These are phyloP conservation scores for Wallacemonas sp. DNA, from an alignment of 208 protist species.

Conservation along the genomic window DNA sequence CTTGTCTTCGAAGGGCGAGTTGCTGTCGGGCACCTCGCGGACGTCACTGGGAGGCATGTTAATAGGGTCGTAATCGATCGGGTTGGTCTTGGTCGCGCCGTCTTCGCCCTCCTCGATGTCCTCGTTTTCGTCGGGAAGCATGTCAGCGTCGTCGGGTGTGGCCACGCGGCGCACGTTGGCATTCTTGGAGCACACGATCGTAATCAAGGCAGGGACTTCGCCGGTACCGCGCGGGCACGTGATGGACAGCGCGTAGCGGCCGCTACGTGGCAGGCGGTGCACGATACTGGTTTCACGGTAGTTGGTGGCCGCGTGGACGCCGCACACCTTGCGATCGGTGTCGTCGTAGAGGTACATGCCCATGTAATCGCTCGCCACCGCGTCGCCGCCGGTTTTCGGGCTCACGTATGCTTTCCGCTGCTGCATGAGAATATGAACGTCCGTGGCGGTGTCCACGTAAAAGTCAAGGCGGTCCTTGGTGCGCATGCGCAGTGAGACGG, in stretches of 20 bases:
- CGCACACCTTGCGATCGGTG: constrained; percentile 35
- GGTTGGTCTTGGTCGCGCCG: constrained; percentile 11
- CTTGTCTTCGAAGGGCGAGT: constrained; percentile 32
- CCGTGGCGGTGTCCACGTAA: constrained; percentile 40
- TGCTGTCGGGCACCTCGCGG: constrained; percentile 22
- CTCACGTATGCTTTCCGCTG: constrained; percentile 43
- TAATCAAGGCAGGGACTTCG: constrained; percentile 26
- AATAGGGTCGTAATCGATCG: constrained; percentile 53
- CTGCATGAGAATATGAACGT: constrained; percentile 48
- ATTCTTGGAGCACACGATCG: constrained; percentile 27
- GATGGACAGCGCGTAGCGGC: constrained; percentile 48
- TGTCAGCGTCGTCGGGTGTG: constrained; percentile 30
- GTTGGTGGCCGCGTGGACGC: constrained; percentile 49
- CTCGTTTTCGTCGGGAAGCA: constrained; percentile 41
- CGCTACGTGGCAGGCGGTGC: constrained; percentile 31
- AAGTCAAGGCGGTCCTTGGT: constrained; percentile 60
- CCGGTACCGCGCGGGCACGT: constrained; percentile 44
- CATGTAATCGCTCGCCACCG: constrained; percentile 53
- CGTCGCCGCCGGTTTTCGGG: constrained; percentile 35
- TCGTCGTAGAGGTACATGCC: constrained; percentile 58
- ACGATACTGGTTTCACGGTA: constrained; percentile 58
- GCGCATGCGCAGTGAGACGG: constrained; percentile 33
- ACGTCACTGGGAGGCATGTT: constrained; percentile 18
- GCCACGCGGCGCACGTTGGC: constrained; percentile 25
- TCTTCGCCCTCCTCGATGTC: constrained; percentile 36